Evolutionary conservation across 2,329 filamentous ascomycete genomes (phyloP), one percentile per base, ranked within the genome.

Genomic region (Epicoccum sorghinum): DNA sequence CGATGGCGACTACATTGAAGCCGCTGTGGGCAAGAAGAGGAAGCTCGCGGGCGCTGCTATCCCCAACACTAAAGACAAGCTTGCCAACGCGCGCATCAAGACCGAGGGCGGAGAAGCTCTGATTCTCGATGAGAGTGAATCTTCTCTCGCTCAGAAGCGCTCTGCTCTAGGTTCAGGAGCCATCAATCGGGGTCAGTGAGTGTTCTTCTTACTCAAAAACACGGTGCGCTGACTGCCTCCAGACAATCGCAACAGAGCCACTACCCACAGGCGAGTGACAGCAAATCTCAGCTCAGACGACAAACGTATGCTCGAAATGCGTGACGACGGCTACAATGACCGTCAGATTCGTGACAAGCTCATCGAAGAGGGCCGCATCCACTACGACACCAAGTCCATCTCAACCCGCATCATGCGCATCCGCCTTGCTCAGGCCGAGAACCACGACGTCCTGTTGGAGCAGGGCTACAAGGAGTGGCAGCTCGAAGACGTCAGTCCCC

Each of bases 401-500:
- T 74, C 75, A 18, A 79, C 78, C 30, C 79, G 80, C 35, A 80
- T 78, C 66, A 62, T 68, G 37, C 78, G 80, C 22, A 73, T 82
- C 44, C 76, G 76, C 48, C 70, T 74, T 33, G 75, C 73, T 1
- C 69, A 80, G 39, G 74, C 76, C 30, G 67, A 74, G 33, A 71
- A 72, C 22, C 71, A 78, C n/a, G 79, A 82, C 52, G 72, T 75
- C 39, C 67, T 75, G 23, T 70, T 83, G 0, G 73, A 79, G 40
- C 75, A 79, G 44, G 76, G 80, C 35, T 66, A 79, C 55, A 79
- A 73, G 44, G 79, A 80, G 60, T 83, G 81, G 81, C 74, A 79
- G 45, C 68, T 74, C 10, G 75, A 75, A 14, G 81, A 83, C 65
- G 80, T 81, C 67, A 61, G 72, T 64, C 6, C n/a, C n/a, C 12